Evolutionary conservation across 805 yeast species (phyloP), one percentile per base, ranked within the genome.

Genomic region (Maudiozyma pseudohumilis): DNA sequence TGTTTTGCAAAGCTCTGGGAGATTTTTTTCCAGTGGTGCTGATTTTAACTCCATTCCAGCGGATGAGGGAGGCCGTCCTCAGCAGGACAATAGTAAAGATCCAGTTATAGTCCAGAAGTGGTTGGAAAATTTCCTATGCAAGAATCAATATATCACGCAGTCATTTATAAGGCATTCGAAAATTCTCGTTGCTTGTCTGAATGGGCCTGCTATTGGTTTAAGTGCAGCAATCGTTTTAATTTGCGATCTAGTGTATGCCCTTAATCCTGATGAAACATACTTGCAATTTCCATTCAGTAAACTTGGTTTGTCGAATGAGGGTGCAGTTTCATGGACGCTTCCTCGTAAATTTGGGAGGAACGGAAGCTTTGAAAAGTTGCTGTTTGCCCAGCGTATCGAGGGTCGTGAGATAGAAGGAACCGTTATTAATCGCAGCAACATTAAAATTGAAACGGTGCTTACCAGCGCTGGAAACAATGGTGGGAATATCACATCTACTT

Each of bases 191-290:
- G 74, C 75, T 31, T 88, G 86, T 3, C 65, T 86, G 40, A 86
- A 86, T 54, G 96, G 96, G 0, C 95, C 96, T 0, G 94, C 76
- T 5, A 71, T 86, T 41, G 96, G 96, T 0, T 68, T 86, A 41
- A 65, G 77, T 23, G 75, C 88, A 2, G 86, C 87, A 0, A 57
- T 86, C 36, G 77, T 84, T 10, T 72, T 80, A n/a, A 61, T 81
- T 38, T 75, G 82, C 59, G 96, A 86, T 59, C 66, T 86, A 41
- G 68, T 86, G 8, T 85, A 83, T 53, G 78, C 80, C 11, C 72
- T 69, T 46, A 35, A 40, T 36, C 13, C 30, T 2, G 74, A 77
- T 49, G 72, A 68, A 11, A 69, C 73, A 35, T 72, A 76, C 42
- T 52, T 85, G 44, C 70, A 78, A 50, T 70, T 77, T 12, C 95